These are phyloP conservation scores for Artomyces pyxidatus DNA, from an alignment of 768 basidiomycete genomes.

Conservation along the genomic window DNA sequence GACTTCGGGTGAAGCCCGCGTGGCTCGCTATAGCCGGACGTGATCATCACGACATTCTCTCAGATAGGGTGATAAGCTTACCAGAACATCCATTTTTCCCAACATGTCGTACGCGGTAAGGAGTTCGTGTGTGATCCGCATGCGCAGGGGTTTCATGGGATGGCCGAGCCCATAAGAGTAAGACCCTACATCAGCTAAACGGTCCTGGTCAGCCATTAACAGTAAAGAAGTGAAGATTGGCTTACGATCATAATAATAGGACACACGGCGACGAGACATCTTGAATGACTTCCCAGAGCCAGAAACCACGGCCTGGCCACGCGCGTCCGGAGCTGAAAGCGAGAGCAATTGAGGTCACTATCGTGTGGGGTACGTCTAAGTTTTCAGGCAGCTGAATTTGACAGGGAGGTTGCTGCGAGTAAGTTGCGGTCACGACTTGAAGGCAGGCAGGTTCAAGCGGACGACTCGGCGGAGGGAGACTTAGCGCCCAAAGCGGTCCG, in stretches of 20 bases:
- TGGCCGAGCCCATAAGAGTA: constrained; percentile 85
- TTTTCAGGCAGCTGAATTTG: too few species aligned
- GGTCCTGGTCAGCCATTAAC: not conserved
- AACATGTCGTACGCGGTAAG: constrained; percentile 88
- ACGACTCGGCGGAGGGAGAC: not conserved
- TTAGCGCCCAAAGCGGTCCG: too few species aligned
- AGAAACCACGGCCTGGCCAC: too few species aligned
- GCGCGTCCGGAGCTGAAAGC: too few species aligned
- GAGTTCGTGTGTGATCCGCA: constrained; percentile 89
- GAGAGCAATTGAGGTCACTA: too few species aligned
- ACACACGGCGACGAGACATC: constrained; percentile 71
- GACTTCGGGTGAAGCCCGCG: constrained; percentile 26
- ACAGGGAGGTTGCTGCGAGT: too few species aligned
- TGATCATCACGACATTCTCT: not conserved
- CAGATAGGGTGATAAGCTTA: too few species aligned
- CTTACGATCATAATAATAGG: constrained; percentile 76
- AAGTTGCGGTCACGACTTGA: not conserved
- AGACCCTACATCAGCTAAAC: constrained; percentile 58
- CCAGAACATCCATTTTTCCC: constrained; percentile 89
- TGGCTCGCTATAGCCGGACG: constrained; percentile 20
- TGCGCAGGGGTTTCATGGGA: constrained; percentile 94
- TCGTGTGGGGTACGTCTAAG: too few species aligned
- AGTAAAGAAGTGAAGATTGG: not conserved
- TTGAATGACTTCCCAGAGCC: too few species aligned
- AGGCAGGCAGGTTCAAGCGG: not conserved